These are phyloP conservation scores for Aphanomyces cochlioides DNA, from an alignment of 352 stramenopile genomes.

Conservation along the genomic window DNA sequence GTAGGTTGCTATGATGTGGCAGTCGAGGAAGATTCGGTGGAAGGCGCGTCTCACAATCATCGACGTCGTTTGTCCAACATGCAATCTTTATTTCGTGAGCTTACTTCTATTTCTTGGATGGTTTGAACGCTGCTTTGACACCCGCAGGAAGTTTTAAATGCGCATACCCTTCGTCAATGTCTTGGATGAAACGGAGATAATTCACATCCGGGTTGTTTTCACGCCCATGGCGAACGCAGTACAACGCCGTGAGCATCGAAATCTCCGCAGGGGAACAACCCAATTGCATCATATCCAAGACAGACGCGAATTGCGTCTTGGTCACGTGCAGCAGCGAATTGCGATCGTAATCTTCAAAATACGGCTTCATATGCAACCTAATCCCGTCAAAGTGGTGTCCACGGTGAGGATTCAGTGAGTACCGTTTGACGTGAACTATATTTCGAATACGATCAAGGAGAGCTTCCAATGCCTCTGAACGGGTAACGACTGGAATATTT, in stretches of 20 bases:
- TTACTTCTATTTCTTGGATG: constrained; percentile 5
- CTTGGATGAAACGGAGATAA: constrained; percentile 70
- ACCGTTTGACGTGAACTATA: constrained; percentile 19
- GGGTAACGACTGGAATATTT: not conserved
- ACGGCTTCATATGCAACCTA: constrained; percentile 77
- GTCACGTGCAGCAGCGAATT: constrained; percentile 67
- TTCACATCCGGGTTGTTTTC: constrained; percentile 66
- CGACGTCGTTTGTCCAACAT: too few relatives aligned
- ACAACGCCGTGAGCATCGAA: constrained; percentile 48
- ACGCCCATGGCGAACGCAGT: constrained; percentile 50
- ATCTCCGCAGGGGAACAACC: constrained; percentile 48
- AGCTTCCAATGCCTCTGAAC: constrained; percentile 2
- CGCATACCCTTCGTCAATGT: constrained; percentile 66
- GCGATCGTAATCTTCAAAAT: constrained; percentile 85
- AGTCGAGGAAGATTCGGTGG: too few relatives aligned
- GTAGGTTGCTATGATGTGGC: too few relatives aligned
- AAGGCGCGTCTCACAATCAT: too few relatives aligned
- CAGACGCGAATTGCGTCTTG: constrained; percentile 76
- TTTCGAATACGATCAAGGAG: constrained; percentile 20
- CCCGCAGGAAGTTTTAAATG: constrained; percentile 6
- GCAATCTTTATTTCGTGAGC: too few relatives aligned
- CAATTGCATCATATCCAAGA: constrained; percentile 83
- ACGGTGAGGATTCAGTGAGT: not conserved
- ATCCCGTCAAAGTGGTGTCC: not conserved
- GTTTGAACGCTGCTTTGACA: constrained; percentile 10